A percentile compares a stretch with the other conserved stretches of the same genome.
Evolutionary conservation across 2,329 filamentous ascomycete genomes (phyloP).

Genomic region (Clonostachys rosea): DNA sequence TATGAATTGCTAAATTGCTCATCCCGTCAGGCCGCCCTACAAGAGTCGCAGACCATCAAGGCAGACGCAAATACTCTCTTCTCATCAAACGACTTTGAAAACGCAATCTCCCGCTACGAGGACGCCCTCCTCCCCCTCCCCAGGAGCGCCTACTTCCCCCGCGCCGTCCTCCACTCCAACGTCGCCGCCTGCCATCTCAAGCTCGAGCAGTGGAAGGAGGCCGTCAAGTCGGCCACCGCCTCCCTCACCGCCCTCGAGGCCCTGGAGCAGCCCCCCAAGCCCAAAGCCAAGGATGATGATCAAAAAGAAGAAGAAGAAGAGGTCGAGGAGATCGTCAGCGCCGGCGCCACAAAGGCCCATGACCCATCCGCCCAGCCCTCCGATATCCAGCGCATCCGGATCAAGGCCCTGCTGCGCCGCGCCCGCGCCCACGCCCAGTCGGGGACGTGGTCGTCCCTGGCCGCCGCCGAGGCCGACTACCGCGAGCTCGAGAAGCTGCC

Average conservation of each 20-base stretch:
- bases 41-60: slow-evolving; percentile 71
- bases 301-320: slow-evolving; percentile 37
- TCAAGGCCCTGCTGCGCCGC: slow-evolving; percentile 77
- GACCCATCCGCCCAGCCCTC: background rate
- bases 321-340: slow-evolving; percentile 22
- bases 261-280: slow-evolving; percentile 28
- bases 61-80: slow-evolving; percentile 77
- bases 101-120: slow-evolving; percentile 79
- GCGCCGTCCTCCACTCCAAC: slow-evolving; percentile 84
- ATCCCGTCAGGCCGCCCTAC: slow-evolving; percentile 53
- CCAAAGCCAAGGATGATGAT: slow-evolving; percentile 25
- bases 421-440: slow-evolving; percentile 64
- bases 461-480: slow-evolving; percentile 79
- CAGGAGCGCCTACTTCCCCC: slow-evolving; percentile 73
- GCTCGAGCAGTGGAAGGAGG: slow-evolving; percentile 79
- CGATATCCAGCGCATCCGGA: slow-evolving; percentile 74
- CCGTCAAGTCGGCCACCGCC: slow-evolving; percentile 66
- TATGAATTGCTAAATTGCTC: background rate
- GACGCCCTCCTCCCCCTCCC: slow-evolving; percentile 75
- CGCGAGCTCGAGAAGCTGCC: slow-evolving; percentile 54
- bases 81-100: slow-evolving; percentile 62
- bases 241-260: slow-evolving; percentile 70
- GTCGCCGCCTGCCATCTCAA: slow-evolving; percentile 87
- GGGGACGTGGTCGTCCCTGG: slow-evolving; percentile 72
- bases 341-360: background rate